These are phyloP conservation scores for Meyerozyma sp. DNA, from an alignment of 1,139 yeast genomes.

Conservation along the genomic window DNA sequence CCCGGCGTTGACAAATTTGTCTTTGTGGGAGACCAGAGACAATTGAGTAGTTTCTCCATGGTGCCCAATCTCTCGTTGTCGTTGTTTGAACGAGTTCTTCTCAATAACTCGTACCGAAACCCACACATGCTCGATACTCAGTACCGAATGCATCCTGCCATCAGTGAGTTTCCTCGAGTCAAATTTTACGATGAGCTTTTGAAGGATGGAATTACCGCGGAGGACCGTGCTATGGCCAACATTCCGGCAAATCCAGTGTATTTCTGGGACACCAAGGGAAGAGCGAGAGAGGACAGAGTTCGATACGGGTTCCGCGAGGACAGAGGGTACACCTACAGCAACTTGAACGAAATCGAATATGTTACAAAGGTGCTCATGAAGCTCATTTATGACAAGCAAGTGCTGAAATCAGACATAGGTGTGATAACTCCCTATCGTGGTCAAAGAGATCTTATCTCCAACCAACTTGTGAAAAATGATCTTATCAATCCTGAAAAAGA, in stretches of 20 bases:
- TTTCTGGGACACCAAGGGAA: constrained; percentile 48
- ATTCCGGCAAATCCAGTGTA: constrained; percentile 43
- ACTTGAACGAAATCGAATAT: constrained; percentile 45
- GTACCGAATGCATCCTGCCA: constrained; percentile 68
- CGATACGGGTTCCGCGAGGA: constrained; percentile 41
- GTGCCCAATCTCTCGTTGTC: constrained; percentile 57
- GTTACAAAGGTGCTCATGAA: constrained; percentile 43
- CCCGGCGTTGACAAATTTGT: constrained; percentile 63
- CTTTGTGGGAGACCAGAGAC: constrained; percentile 70
- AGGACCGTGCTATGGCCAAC: constrained; percentile 37
- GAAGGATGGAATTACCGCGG: constrained; percentile 55
- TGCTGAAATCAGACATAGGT: constrained; percentile 50
- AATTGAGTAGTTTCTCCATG: constrained; percentile 62
- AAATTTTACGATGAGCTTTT: constrained; percentile 51
- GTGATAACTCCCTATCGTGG: constrained; percentile 71
- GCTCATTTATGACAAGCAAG: constrained; percentile 50
- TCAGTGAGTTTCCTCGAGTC: constrained; percentile 58
- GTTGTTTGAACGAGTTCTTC: constrained; percentile 52
- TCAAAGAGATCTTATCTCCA: constrained; percentile 60
- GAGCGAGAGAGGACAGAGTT: constrained; percentile 39
- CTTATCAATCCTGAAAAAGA: constrained; percentile 52
- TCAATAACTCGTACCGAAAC: constrained; percentile 50
- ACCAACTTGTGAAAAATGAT: constrained; percentile 41
- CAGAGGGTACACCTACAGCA: constrained; percentile 50
- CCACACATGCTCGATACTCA: constrained; percentile 70